Percentiles rank a stretch among this genome's conserved stretches.
phyloP scores from a whole-genome alignment of 2,329 filamentous ascomycete species.

The Trichoderma citrinoviride region DNA sequence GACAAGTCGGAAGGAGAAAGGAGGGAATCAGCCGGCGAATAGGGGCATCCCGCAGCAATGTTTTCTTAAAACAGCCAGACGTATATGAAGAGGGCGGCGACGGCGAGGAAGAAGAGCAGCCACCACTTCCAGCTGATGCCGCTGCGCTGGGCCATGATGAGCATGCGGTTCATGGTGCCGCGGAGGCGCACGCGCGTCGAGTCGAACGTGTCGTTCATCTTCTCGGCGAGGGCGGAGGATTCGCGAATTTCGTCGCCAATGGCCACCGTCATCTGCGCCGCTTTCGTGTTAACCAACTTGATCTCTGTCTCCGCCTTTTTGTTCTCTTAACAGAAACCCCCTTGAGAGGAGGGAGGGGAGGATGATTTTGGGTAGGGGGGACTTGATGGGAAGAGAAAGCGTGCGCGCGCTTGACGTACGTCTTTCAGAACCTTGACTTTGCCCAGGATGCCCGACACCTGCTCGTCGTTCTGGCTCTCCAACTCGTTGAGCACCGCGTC shows the following conservation, averaged over 20 bases:
- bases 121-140: constrained; percentile 97
- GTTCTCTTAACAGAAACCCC: neutral
- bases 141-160: constrained; percentile 89
- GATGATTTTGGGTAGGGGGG: no score
- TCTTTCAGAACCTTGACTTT: constrained; percentile 89
- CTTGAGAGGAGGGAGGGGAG: no score
- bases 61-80: constrained; percentile 75
- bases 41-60: neutral
- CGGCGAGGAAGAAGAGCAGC: constrained; percentile 82
- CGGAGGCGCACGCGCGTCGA: constrained; percentile 74
- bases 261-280: constrained; percentile 76
- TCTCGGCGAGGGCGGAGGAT: constrained; percentile 81
- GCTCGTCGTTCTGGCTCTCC: constrained; percentile 90
- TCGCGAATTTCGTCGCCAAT: constrained; percentile 96
- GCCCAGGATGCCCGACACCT: constrained; percentile 84
- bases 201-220: constrained; percentile 95
- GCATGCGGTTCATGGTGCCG: constrained; percentile 96
- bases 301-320: neutral
- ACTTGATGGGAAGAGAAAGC: no score
- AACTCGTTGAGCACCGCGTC: constrained; percentile 88
- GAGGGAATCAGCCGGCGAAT: no score
- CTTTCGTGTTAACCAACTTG: neutral
- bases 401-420: constrained; percentile 51
- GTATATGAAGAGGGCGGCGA: constrained; percentile 81
- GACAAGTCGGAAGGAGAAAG: neutral